A percentile compares a stretch with the other conserved stretches of the same genome.
These are phyloP conservation scores for Parascedosporium putredinis DNA, from an alignment of 2,329 filamentous ascomycete genomes.

Conservation along the genomic window DNA sequence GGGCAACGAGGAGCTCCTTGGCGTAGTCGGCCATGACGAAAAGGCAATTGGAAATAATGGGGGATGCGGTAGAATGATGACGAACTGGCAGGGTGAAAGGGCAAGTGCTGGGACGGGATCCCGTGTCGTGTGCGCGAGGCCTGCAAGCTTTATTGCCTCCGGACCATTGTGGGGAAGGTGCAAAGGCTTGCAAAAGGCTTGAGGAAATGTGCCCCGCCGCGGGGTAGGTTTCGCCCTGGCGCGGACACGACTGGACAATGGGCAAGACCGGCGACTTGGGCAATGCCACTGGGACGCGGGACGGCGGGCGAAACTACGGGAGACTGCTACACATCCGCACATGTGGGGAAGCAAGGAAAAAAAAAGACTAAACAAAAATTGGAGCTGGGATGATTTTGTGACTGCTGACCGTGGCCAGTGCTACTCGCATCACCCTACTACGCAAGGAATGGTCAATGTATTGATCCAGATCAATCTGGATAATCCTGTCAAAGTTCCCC, in stretches of 20 bases:
- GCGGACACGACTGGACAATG: neutral
- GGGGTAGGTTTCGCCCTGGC: neutral
- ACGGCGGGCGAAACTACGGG: too few species aligned
- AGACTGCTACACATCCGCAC: too few species aligned
- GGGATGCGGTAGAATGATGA: neutral
- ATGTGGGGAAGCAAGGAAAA: too few species aligned
- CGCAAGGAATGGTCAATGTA: too few species aligned
- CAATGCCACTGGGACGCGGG: neutral
- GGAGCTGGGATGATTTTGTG: too few species aligned
- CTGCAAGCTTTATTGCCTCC: neutral
- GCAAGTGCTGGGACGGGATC: neutral
- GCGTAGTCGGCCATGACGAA: conserved; percentile 27
- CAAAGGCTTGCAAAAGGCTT: neutral
- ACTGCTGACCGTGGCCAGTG: too few species aligned
- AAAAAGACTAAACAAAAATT: too few species aligned
- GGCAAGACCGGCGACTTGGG: neutral
- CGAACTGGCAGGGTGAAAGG: conserved; percentile 6
- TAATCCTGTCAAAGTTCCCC: neutral
- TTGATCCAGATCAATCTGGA: neutral
- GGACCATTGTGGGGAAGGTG: neutral
- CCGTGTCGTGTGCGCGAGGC: neutral
- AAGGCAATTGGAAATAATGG: conserved; percentile 12
- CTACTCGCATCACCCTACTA: too few species aligned
- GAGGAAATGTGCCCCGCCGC: neutral
- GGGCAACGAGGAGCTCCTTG: conserved; percentile 71